A percentile compares a stretch with the other conserved stretches of the same genome.
Evolutionary conservation across 495 filamentous ascomycete genomes (phyloP).

Genomic region (Trichoderma erinaceum): DNA sequence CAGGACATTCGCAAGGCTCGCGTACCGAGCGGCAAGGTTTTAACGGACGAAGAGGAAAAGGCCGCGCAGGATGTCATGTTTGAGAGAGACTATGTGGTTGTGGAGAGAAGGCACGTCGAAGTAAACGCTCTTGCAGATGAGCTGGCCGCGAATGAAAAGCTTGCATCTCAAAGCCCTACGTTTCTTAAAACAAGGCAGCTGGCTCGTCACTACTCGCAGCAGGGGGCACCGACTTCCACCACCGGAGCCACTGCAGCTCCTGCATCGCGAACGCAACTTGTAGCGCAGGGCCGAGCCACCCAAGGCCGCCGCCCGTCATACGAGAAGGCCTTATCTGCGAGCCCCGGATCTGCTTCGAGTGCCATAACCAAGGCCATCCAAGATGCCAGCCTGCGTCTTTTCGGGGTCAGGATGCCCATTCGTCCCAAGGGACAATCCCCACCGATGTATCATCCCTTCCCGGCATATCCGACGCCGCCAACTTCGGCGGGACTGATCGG

Average conservation of each 20-base stretch:
- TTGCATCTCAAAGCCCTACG: conserved; percentile 35
- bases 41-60: conserved; percentile 57
- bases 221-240: conserved; percentile 51
- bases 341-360: conserved; percentile 74
- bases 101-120: conserved; percentile 90
- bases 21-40: conserved; percentile 29
- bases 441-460: conserved; percentile 75
- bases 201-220: conserved; percentile 54
- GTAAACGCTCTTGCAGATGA: conserved; percentile 97
- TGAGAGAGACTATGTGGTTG: conserved; percentile 88
- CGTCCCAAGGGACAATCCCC: conserved; percentile 66
- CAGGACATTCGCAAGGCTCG: conserved; percentile 15
- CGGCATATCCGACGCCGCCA: conserved; percentile 68
- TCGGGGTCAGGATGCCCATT: conserved; percentile 65
- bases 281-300: conserved; percentile 58
- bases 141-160: conserved; percentile 58
- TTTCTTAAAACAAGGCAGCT: conserved; percentile 44
- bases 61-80: conserved; percentile 84
- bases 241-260: conserved; percentile 53
- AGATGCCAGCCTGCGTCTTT: conserved; percentile 80
- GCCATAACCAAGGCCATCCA: conserved; percentile 92
- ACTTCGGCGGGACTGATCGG: conserved; percentile 51
- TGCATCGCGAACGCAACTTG: conserved; percentile 58
- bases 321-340: conserved; percentile 69
- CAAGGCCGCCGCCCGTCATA: conserved; percentile 64